These are phyloP conservation scores for Lichtheimia ornata DNA, from an alignment of 371 early-diverging fungal species.

Conservation along the genomic window DNA sequence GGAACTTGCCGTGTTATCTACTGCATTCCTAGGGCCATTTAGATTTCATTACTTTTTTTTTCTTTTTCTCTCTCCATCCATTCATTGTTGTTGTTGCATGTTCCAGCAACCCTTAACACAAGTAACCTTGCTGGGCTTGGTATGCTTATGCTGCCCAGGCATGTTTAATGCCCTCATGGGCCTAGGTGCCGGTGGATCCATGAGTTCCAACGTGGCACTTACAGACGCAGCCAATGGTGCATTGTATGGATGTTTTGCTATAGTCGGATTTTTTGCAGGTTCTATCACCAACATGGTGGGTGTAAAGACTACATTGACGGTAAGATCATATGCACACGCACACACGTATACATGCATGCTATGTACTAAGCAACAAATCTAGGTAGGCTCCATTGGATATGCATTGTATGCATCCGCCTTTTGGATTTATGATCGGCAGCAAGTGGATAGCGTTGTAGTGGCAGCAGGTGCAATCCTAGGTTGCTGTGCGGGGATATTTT, in stretches of 20 bases:
- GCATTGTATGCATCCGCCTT: slow-evolving; percentile 58
- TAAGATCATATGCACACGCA: not conserved
- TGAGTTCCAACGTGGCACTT: slow-evolving; percentile 56
- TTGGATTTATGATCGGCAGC: slow-evolving; percentile 51
- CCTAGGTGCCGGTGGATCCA: slow-evolving; percentile 58
- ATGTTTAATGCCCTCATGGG: slow-evolving; percentile 63
- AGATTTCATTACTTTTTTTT: not conserved
- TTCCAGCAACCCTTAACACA: slow-evolving; percentile 50
- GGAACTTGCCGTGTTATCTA: not conserved
- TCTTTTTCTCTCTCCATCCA: not conserved
- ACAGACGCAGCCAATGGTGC: slow-evolving; percentile 71
- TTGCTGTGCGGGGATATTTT: slow-evolving; percentile 57
- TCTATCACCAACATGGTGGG: slow-evolving; percentile 62
- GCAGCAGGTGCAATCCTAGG: slow-evolving; percentile 70
- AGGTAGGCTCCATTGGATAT: slow-evolving; percentile 54
- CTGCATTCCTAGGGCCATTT: not conserved
- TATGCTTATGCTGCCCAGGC: slow-evolving; percentile 78
- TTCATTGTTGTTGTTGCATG: too few relatives aligned
- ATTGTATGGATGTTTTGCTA: slow-evolving; percentile 67
- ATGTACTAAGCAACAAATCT: not conserved
- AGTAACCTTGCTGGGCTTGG: slow-evolving; percentile 69
- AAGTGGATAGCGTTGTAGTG: slow-evolving; percentile 48
- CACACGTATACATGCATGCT: too few relatives aligned
- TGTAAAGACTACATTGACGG: slow-evolving; percentile 48
- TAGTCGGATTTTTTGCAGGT: slow-evolving; percentile 71